Evolutionary conservation across 129 eudicot species (phyloP).

Genomic region (Solidago caesia): DNA sequence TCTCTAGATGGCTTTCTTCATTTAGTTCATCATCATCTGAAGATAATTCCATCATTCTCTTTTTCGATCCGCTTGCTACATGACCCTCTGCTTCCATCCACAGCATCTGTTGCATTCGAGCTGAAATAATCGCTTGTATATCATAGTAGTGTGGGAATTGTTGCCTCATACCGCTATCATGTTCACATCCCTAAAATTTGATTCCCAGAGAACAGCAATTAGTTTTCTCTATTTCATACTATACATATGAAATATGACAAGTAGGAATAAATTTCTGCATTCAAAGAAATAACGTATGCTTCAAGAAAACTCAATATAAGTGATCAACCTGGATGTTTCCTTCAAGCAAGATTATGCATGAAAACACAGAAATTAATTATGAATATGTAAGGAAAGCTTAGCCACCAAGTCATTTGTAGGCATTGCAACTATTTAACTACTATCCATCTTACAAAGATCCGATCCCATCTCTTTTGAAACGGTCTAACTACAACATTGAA

Average conservation of each 20-base stretch:
- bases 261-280: background rate
- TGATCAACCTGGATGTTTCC: no score
- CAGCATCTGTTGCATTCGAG: slow-evolving; percentile 79
- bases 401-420: no score
- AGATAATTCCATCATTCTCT: slow-evolving; percentile 44
- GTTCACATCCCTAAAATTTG: slow-evolving; percentile 65
- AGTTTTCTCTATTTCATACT: no score
- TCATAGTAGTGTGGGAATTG: slow-evolving; percentile 83
- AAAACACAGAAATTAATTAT: no score
- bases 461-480: no score
- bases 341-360: no score
- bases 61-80: slow-evolving; percentile 45
- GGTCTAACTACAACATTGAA: no score
- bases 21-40: slow-evolving; percentile 69
- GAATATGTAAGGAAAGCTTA: no score
- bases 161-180: slow-evolving; percentile 54
- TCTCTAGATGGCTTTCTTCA: slow-evolving; percentile 43
- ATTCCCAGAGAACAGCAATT: background rate
- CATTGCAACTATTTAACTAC: no score
- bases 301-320: no score
- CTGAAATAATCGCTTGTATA: slow-evolving; percentile 62
- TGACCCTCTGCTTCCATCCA: slow-evolving; percentile 72
- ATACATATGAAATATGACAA: background rate
- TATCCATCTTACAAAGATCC: no score
- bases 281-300: no score